Evolutionary conservation across 257 asterid species (phyloP), one percentile per base, ranked within the genome.

Genomic region (Solanum peruvianum): DNA sequence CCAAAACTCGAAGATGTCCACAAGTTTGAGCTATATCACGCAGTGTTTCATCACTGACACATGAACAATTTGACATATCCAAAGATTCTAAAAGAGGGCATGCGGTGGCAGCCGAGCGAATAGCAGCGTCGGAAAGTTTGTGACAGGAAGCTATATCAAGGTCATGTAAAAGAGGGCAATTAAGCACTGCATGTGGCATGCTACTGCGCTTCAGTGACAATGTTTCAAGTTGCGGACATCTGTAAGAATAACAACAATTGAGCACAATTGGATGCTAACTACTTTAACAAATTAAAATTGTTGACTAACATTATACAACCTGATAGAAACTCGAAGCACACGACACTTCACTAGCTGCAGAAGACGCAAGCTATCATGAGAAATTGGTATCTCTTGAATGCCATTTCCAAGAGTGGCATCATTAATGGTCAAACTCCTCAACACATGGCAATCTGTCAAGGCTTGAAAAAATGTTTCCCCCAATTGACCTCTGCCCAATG

Each of bases 61-160:
- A 92, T 18, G 98, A 97, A 92, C 99, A 97, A 87, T 95, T 96
- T 35, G 99, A 93, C 96, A 97, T 94, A 88, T 97, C 98, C 94
- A 97, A 91, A 44, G 98, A 93, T 88, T 97, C 98, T 93, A 97
- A 90, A 60, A 95, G 96, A 14, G 98, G 96, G 90, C 99, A 97
- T 70, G 99, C 93, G 20, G 93, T 92, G 76, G 97, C 97, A 39
- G 99, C 98, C 71, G 98, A 93, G 84, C 99, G 99, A 85, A 97
- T 96, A 85, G 99, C 98, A 85, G 98, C 98, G 87, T 97, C 99
- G 70, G 98, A 91, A 88, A 97, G 99, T 94, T 96, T 97, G 95
- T 97, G 99, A 90, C 99, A 97, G 52, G 99, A 93, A 85, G 97
- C 99, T 86, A 97, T 94, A 92, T 97, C 99, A 87, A 97, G 98